Percentiles rank a stretch among this genome's conserved stretches.
Evolutionary conservation across 495 filamentous ascomycete species (phyloP).

Genomic region (Penicillium manginii): DNA sequence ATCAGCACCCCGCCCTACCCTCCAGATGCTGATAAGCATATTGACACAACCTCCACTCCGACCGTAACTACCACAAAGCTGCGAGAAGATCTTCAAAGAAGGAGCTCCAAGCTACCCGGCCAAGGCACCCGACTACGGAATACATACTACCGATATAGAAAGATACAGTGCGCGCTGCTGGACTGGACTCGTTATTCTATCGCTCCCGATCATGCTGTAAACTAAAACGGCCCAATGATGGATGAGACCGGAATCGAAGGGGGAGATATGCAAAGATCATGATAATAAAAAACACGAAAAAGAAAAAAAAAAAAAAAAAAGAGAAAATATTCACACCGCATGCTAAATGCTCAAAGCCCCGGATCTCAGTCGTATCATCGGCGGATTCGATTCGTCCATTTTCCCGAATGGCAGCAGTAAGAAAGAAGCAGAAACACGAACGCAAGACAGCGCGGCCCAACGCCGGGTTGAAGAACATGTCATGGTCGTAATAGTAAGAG

Average conservation of each 20-base stretch:
- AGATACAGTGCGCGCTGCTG: neutral
- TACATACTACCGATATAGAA: neutral
- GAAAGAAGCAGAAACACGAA: constrained; percentile 25
- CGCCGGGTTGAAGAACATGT: constrained; percentile 46
- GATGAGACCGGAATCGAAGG: neutral
- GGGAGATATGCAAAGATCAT: constrained; percentile 1
- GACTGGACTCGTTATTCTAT: constrained; percentile 1
- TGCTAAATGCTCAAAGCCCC: constrained; percentile 48
- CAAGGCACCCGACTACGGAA: neutral
- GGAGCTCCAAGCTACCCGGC: neutral
- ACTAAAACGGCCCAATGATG: constrained; percentile 1
- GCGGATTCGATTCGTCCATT: constrained; percentile 21
- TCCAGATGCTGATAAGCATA: no score
- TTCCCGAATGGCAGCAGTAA: constrained; percentile 22
- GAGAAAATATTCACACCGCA: constrained; percentile 44
- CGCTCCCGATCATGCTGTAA: constrained; percentile 1
- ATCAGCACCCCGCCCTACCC: no score
- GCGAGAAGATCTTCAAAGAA: neutral
- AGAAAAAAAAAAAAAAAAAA: constrained; percentile 34
- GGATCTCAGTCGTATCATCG: constrained; percentile 33
- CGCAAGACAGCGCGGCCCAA: constrained; percentile 37
- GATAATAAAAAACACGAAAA: constrained; percentile 16
- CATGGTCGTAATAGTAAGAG: constrained; percentile 30
- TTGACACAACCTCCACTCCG: no score
- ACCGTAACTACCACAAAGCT: neutral